A percentile compares a stretch with the other conserved stretches of the same genome.
These are phyloP conservation scores for Trichosporon sp. DNA, from an alignment of 1,284 basidiomycete genomes.

Conservation along the genomic window DNA sequence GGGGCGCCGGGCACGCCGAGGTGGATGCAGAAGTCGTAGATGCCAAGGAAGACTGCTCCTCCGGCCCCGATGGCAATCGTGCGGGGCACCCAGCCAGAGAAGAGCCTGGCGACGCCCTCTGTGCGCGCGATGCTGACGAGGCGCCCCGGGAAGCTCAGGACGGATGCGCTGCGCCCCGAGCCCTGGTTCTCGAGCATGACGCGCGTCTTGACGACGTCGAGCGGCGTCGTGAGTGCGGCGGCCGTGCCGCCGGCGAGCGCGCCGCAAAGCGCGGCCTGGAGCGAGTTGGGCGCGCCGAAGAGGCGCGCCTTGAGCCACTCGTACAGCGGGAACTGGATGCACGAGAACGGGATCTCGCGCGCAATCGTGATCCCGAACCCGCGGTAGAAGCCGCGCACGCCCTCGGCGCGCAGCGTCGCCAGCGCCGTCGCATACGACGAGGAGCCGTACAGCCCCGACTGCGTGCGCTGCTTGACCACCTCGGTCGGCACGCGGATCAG, in stretches of 20 bases:
- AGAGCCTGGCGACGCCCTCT: slow-evolving; percentile 75
- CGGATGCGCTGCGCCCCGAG: slow-evolving; percentile 44
- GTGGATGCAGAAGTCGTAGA: slow-evolving; percentile 63
- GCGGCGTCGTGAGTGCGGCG: slow-evolving; percentile 84
- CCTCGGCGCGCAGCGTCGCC: slow-evolving; percentile 58
- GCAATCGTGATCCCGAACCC: slow-evolving; percentile 75
- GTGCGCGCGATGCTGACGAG: slow-evolving; percentile 62
- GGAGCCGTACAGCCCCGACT: slow-evolving; percentile 61
- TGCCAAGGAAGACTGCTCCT: slow-evolving; percentile 92
- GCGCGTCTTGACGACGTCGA: slow-evolving; percentile 95
- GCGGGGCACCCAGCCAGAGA: slow-evolving; percentile 81
- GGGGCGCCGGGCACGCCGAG: slow-evolving; percentile 20
- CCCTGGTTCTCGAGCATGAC: slow-evolving; percentile 80
- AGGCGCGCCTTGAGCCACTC: slow-evolving; percentile 69
- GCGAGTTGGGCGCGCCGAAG: slow-evolving; percentile 59
- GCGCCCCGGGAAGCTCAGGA: slow-evolving; percentile 57
- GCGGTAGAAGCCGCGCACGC: slow-evolving; percentile 67
- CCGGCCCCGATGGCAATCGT: slow-evolving; percentile 95
- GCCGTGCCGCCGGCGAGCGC: slow-evolving; percentile 86
- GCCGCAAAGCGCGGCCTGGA: slow-evolving; percentile 87
- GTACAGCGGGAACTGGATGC: slow-evolving; percentile 94
- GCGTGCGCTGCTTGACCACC: slow-evolving; percentile 81
- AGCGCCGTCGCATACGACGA: slow-evolving; percentile 47
- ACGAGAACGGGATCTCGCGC: slow-evolving; percentile 92
- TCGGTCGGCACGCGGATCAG: slow-evolving; percentile 91